Percentiles rank a stretch among this genome's conserved stretches.
These are phyloP conservation scores for Colletotrichum sp. DNA, from an alignment of 2,329 filamentous ascomycete species.

Conservation along the genomic window DNA sequence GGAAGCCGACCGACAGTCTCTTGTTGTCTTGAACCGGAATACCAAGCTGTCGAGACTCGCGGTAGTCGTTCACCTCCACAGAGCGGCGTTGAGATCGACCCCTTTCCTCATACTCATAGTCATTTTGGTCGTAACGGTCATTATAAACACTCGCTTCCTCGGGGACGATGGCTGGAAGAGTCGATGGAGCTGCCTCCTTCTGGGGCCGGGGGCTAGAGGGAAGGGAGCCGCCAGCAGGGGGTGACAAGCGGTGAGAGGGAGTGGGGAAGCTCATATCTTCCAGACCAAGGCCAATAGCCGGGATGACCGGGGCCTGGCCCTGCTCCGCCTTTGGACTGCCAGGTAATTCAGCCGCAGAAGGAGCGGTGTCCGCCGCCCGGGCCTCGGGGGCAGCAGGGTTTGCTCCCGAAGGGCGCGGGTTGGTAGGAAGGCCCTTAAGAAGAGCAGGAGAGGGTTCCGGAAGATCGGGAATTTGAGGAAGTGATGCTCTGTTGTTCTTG, in stretches of 20 bases:
- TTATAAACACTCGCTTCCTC: conserved; percentile 31
- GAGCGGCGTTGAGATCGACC: conserved; percentile 37
- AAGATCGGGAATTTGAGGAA: conserved; percentile 34
- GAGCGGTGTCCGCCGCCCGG: conserved; percentile 10
- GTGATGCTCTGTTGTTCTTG: conserved; percentile 24
- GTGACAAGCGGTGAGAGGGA: conserved; percentile 25
- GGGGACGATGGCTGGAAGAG: conserved; percentile 30
- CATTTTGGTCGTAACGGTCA: conserved; percentile 19
- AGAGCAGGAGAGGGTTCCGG: conserved; percentile 41
- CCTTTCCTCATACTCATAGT: conserved; percentile 34
- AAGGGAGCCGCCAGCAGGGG: conserved; percentile 29
- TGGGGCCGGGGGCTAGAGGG: conserved; percentile 35
- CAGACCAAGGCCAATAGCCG: conserved; percentile 21
- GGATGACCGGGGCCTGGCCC: conserved; percentile 6
- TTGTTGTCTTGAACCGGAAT: conserved; percentile 61
- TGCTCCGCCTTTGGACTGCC: background rate
- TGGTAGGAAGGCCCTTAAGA: conserved; percentile 24
- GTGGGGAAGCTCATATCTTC: conserved; percentile 18
- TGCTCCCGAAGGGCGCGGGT: conserved; percentile 17
- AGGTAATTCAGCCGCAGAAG: conserved; percentile 5
- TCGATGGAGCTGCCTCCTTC: conserved; percentile 38
- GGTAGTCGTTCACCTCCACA: conserved; percentile 28
- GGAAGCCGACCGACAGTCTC: conserved; percentile 73
- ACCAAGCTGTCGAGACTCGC: conserved; percentile 45
- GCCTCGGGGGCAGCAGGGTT: background rate